Evolutionary conservation across 2,329 filamentous ascomycete genomes (phyloP), one percentile per base, ranked within the genome.

Genomic region (Malbranchea zuffiana): DNA sequence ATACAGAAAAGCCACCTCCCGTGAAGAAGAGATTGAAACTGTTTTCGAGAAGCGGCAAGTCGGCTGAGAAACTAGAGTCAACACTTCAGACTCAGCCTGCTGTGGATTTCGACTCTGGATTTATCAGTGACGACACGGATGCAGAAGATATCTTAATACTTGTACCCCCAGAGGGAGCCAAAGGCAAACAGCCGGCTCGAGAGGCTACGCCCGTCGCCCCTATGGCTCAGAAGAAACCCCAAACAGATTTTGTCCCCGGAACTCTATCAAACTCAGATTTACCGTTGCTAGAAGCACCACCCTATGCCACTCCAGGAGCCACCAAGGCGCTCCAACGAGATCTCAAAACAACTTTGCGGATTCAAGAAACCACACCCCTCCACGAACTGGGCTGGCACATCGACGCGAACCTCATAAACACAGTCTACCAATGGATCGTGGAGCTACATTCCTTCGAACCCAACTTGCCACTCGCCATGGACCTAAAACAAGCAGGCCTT

Each of bases 351-450:
- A 63, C 87, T 0, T 61, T 82, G 21, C 72, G 73, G 40, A 57
- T 77, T 1, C 86, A 94, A 53, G 56, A 71, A 1, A 62, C 55
- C 7, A 74, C 69, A 1, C 70, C 75, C 1, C 54, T 74, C 1
- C 69, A 78, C 41, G 72, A 80, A 41, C 69, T 92, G 0, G 87
- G 87, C 11, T 94, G 86, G 85, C 85, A 84, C 51, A 77, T 93
- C 38, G 73, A 92, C 50, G 61, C 69, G 10, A 63, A 66, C 4
- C 71, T 74, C 33, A 65, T 87, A 24, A 71, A 64, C 15, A 92
- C 87, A 50, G 68, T 86, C 44, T 94, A 90, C 51, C 85, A 92
- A 51, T 93, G 86, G 86, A 85, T 93, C 41, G 77, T 92, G 4
- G 82, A 94, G 55, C 65, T 95, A 1, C 87, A 94, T 55, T 83